Conservation (phyloP, 75 land plant genomes). For the Picea sitchensis region DNA sequence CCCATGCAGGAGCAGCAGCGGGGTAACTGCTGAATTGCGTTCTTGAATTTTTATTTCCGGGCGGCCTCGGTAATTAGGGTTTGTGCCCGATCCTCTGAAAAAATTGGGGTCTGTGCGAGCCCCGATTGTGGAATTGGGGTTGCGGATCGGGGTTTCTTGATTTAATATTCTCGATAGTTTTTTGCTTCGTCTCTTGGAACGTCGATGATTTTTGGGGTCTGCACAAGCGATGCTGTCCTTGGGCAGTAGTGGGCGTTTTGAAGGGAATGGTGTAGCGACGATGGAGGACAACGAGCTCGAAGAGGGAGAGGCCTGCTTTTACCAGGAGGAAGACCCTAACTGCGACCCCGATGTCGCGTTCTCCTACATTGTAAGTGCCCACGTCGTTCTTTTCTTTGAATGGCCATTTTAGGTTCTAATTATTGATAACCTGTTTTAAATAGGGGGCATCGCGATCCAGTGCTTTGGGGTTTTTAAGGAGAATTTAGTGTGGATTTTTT, state of each 20-base stretch:
- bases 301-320: constrained; percentile 75
- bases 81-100: too few species aligned
- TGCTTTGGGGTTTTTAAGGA: background rate
- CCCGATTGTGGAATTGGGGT: background rate
- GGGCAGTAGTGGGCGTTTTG: background rate
- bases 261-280: constrained; percentile 6
- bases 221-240: background rate
- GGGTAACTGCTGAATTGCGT: too few species aligned
- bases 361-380: constrained; percentile 61
- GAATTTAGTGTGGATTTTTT: background rate
- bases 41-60: too few species aligned
- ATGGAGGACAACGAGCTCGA: constrained; percentile 83
- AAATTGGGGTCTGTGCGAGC: background rate
- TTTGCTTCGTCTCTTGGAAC: background rate
- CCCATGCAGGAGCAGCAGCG: too few species aligned
- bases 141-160: background rate
- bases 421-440: background rate
- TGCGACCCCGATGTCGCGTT: constrained; percentile 62
- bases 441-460: background rate
- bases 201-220: background rate
- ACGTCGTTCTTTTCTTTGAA: background rate
- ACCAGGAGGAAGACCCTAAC: constrained; percentile 17
- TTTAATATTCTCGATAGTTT: background rate
- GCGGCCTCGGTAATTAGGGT: too few species aligned
- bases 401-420: background rate